Evolutionary conservation across 306 rosid species (phyloP), one percentile per base, ranked within the genome.

Genomic region (Medicago ruthenica): DNA sequence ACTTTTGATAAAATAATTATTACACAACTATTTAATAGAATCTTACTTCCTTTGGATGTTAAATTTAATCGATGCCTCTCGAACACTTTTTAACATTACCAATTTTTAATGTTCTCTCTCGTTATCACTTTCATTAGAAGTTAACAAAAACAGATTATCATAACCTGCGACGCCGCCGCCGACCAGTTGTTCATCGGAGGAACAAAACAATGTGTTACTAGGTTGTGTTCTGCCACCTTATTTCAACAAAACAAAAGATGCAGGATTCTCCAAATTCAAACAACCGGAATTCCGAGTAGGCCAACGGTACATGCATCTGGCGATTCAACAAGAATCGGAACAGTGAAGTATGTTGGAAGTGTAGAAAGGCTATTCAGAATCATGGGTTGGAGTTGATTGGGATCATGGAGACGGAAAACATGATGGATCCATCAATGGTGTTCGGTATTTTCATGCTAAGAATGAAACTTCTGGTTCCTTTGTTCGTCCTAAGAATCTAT

Each of bases 321-420:
- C 4, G 96, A 92, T 83, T 76, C 91, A n/a, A 72, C 80, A 3
- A 84, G 98, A 80, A 88, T 83, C 27, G 97, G 98, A 1, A 83
- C 92, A 1, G 98, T 89, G n/a, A 81, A 79, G 79, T 95, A 89
- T 69, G 57, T 90, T 3, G 98, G 97, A 27, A 80, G 89, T 37
- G 79, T 95, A 20, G 85, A 90, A n/a, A 68, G 92, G 97, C 61
- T 79, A 92, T 79, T 83, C 91, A 1, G 90, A 92, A 59, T 68
- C 75, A 57, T 95, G 97, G 97, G 79, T 92, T 53, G 97, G 98
- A 79, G 96, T 95, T 71, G 97, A 92, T 62, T 95, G 97, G 98
- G 97, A 95, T 82, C 81, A 81, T 53, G 86, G 84, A 71, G 90
- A 87, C 18, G 96, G 89, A 61, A 95, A 89, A 82, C 92, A 95